phyloP scores from a whole-genome alignment of 169 alveolate genomes.

The Plasmodium cynomolgi region DNA sequence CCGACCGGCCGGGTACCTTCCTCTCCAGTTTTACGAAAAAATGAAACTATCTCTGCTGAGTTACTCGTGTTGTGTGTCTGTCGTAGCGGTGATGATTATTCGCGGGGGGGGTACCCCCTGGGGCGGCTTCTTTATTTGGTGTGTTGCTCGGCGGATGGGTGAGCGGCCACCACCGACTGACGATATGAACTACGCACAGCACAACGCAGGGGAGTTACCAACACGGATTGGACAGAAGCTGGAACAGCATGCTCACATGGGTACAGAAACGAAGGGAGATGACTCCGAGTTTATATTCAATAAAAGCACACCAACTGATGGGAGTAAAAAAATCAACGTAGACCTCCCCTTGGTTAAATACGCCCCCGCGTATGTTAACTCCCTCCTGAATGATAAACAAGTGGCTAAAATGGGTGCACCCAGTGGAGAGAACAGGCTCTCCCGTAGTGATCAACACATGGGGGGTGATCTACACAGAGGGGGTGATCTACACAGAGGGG shows the following conservation, averaged over 20 bases:
- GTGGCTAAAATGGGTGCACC: background rate
- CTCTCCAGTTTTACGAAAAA: background rate
- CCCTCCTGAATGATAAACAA: background rate
- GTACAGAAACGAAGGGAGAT: background rate
- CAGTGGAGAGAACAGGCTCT: background rate
- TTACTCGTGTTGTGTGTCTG: background rate
- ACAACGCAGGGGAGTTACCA: background rate
- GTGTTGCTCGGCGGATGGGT: background rate
- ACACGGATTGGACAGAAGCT: background rate
- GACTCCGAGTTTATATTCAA: background rate
- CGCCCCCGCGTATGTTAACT: background rate
- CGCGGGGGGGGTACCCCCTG: background rate
- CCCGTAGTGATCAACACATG: background rate
- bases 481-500: background rate
- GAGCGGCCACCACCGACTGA: background rate
- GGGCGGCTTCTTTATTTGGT: background rate
- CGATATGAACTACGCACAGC: background rate
- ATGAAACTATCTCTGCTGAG: background rate
- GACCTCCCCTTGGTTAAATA: background rate
- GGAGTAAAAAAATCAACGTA: background rate
- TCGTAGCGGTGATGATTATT: background rate
- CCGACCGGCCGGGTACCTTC: background rate
- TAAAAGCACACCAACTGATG: background rate
- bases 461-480: background rate
- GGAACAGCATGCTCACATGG: background rate